A percentile compares a stretch with the other conserved stretches of the same genome.
Evolutionary conservation across 116 monocot genomes (phyloP).

Genomic region (Trichopus zeylanicus): DNA sequence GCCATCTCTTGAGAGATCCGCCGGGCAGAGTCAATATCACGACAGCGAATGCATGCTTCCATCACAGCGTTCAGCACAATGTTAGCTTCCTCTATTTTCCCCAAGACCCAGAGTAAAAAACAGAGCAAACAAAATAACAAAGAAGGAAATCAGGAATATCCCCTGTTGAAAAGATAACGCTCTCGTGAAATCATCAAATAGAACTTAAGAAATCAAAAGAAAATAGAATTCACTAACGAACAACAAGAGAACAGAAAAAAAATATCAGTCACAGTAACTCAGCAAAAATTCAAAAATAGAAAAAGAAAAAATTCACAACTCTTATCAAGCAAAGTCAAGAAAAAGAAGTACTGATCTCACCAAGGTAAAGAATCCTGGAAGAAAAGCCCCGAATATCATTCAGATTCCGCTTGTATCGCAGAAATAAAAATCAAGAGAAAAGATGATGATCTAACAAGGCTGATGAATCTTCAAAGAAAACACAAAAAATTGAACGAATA

Average conservation of each 20-base stretch:
- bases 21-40: constrained; percentile 47
- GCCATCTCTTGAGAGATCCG: constrained; percentile 51
- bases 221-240: not conserved
- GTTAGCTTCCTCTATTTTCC: constrained; percentile 44
- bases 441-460: too few relatives aligned
- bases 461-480: too few relatives aligned
- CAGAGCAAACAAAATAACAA: not conserved
- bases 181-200: too few relatives aligned
- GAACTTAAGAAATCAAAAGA: not conserved
- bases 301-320: not conserved
- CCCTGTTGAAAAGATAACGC: too few relatives aligned
- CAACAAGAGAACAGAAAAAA: not conserved
- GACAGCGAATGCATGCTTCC: constrained; percentile 66
- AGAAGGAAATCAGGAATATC: not conserved
- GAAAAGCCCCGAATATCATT: too few relatives aligned
- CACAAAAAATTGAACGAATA: too few relatives aligned
- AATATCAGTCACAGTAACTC: too few relatives aligned
- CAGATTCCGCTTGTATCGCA: too few relatives aligned
- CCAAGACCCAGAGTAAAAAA: constrained; percentile 33
- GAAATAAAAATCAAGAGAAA: too few relatives aligned
- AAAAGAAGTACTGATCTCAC: not conserved
- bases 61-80: constrained; percentile 84
- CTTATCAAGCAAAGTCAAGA: not conserved
- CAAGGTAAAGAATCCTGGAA: too few relatives aligned
- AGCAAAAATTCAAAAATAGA: too few relatives aligned